Conservation (phyloP, 768 basidiomycete species). For the Auriscalpium microsporum region DNA sequence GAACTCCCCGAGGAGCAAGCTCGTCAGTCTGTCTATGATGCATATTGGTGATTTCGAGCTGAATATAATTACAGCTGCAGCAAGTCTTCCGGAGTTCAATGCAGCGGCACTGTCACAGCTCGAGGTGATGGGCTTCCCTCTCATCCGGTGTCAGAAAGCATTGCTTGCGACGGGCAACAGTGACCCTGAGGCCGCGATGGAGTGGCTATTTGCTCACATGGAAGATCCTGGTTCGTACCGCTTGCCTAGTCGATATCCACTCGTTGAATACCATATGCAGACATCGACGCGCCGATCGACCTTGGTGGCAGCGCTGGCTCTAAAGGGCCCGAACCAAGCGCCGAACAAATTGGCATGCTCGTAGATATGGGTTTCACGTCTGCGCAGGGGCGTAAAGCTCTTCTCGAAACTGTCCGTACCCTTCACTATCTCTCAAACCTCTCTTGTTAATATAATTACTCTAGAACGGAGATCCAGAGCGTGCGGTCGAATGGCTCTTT, state of each 20-base stretch:
- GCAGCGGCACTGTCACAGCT: constrained; percentile 65
- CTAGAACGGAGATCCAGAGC: constrained; percentile 67
- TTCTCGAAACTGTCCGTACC: constrained; percentile 69
- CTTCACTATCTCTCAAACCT: not conserved
- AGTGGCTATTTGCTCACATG: constrained; percentile 93
- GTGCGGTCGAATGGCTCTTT: constrained; percentile 95
- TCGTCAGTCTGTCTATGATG: constrained; percentile 16
- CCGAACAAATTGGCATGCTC: constrained; percentile 66
- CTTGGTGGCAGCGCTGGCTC: constrained; percentile 17
- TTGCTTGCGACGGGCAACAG: constrained; percentile 77
- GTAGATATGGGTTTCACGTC: constrained; percentile 88
- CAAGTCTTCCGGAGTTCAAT: constrained; percentile 59
- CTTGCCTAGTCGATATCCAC: not conserved
- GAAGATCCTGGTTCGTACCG: constrained; percentile 70
- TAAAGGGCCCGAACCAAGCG: constrained; percentile 45
- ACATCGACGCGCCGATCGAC: constrained; percentile 77
- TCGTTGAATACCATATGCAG: constrained; percentile 30
- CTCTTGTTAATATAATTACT: not conserved
- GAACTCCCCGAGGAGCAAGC: constrained; percentile 53
- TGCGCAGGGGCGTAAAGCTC: constrained; percentile 78
- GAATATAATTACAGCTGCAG: constrained; percentile 17
- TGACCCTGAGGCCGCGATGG: constrained; percentile 79
- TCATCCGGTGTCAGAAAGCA: constrained; percentile 80
- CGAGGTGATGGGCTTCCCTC: constrained; percentile 88
- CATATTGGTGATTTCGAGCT: not conserved